Conservation (phyloP, 768 basidiomycete species). For the Atractiella rhizophila region DNA sequence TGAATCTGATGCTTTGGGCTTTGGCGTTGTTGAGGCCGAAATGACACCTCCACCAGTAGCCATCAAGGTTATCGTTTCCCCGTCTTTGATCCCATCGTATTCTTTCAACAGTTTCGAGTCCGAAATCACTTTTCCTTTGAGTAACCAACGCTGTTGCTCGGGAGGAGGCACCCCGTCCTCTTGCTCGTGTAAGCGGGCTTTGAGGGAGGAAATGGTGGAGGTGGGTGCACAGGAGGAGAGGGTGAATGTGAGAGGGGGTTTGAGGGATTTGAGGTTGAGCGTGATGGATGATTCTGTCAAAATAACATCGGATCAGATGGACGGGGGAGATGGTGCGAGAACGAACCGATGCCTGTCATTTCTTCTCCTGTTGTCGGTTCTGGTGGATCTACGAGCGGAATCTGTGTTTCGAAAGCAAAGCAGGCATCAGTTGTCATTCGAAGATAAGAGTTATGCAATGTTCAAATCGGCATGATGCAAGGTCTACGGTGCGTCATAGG, state of each 20-base stretch:
- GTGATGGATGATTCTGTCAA: conserved; percentile 26
- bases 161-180: conserved; percentile 41
- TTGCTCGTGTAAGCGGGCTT: conserved; percentile 40
- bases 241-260: conserved; percentile 52
- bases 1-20: conserved; percentile 7
- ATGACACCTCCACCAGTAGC: conserved; percentile 49
- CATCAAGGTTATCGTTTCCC: conserved; percentile 61
- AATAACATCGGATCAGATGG: too few relatives aligned
- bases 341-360: too few relatives aligned
- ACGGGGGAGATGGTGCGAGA: too few relatives aligned
- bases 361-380: too few relatives aligned
- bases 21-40: conserved; percentile 21
- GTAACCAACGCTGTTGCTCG: conserved; percentile 56
- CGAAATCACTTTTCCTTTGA: conserved; percentile 81
- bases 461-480: too few relatives aligned
- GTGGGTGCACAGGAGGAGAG: conserved; percentile 42
- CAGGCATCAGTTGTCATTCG: too few relatives aligned
- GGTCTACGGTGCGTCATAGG: too few relatives aligned
- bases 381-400: too few relatives aligned
- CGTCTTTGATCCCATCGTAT: conserved; percentile 47
- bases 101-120: conserved; percentile 75
- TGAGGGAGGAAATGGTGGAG: conserved; percentile 61
- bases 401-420: too few relatives aligned
- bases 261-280: conserved; percentile 71
- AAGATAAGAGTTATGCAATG: too few relatives aligned